These are phyloP conservation scores for Claviceps digitariae DNA, from an alignment of 2,329 filamentous ascomycete genomes.

Conservation along the genomic window DNA sequence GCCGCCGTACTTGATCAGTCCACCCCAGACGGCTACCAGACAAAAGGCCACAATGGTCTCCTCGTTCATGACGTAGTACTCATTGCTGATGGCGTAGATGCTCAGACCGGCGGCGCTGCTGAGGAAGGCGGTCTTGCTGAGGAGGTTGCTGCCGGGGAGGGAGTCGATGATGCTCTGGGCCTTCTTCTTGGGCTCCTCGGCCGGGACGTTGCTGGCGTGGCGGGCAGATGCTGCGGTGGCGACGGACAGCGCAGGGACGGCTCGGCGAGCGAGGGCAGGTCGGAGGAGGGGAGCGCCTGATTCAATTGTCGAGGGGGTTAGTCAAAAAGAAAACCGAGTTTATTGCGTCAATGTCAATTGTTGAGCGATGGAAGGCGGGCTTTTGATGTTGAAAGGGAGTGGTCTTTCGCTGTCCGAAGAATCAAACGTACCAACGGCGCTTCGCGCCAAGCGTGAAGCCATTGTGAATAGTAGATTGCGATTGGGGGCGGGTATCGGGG, in stretches of 20 bases:
- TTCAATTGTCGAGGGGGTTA: constrained; percentile 5
- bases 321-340: neutral
- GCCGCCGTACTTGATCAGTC: constrained; percentile 84
- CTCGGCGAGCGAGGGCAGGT: constrained; percentile 61
- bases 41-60: constrained; percentile 91
- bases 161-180: constrained; percentile 90
- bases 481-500: constrained; percentile 33
- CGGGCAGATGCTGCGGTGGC: constrained; percentile 49
- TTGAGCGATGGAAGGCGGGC: neutral
- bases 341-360: constrained; percentile 12
- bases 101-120: constrained; percentile 83
- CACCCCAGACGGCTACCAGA: constrained; percentile 84
- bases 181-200: constrained; percentile 90
- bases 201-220: constrained; percentile 62
- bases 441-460: constrained; percentile 95
- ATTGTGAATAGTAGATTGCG: constrained; percentile 56
- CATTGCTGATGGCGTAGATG: constrained; percentile 94
- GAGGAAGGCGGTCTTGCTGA: constrained; percentile 95
- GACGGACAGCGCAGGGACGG: constrained; percentile 60
- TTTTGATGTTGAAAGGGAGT: neutral
- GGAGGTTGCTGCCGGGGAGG: constrained; percentile 78
- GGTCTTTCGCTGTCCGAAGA: constrained; percentile 4
- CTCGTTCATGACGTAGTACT: constrained; percentile 99
- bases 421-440: constrained; percentile 68
- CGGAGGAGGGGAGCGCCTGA: constrained; percentile 87